These are phyloP conservation scores for Delitschia confertaspora DNA, from an alignment of 495 filamentous ascomycete genomes.

Conservation along the genomic window DNA sequence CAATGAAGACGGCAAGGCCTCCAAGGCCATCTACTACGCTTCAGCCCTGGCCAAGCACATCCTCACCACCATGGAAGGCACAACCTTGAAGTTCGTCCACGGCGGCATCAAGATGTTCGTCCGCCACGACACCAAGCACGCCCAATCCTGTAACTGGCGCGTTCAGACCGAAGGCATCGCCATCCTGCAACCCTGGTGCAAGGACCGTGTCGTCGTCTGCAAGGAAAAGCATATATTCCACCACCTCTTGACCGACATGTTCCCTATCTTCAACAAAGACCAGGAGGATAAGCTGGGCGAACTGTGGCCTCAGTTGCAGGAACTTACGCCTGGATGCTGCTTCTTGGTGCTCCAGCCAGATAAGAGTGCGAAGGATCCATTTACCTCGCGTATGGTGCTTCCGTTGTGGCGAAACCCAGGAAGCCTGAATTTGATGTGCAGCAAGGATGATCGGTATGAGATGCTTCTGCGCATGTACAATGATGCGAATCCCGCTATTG, in stretches of 20 bases:
- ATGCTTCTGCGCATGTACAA: conserved; percentile 89
- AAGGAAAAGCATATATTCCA: conserved; percentile 66
- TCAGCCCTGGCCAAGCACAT: conserved; percentile 76
- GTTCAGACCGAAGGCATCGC: conserved; percentile 90
- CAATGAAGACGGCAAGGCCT: conserved; percentile 71
- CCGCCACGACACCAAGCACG: conserved; percentile 84
- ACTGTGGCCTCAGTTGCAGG: conserved; percentile 72
- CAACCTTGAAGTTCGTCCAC: conserved; percentile 90
- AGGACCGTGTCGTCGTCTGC: conserved; percentile 62
- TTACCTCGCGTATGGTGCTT: conserved; percentile 71
- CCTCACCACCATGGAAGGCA: conserved; percentile 70
- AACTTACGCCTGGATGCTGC: conserved; percentile 84
- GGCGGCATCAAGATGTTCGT: conserved; percentile 98
- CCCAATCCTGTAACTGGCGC: conserved; percentile 77
- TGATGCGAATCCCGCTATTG: conserved; percentile 58
- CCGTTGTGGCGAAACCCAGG: conserved; percentile 86
- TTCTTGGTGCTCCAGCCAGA: conserved; percentile 78
- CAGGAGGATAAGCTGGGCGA: conserved; percentile 72
- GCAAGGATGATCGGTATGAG: conserved; percentile 86
- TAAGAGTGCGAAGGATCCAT: conserved; percentile 59
- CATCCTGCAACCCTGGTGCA: conserved; percentile 78
- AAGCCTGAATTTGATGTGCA: conserved; percentile 88
- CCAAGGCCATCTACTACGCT: conserved; percentile 93
- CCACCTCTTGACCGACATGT: conserved; percentile 84
- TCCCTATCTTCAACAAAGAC: conserved; percentile 63